Evolutionary conservation across 2,329 filamentous ascomycete species (phyloP).

Genomic region (Neurospora sp.): DNA sequence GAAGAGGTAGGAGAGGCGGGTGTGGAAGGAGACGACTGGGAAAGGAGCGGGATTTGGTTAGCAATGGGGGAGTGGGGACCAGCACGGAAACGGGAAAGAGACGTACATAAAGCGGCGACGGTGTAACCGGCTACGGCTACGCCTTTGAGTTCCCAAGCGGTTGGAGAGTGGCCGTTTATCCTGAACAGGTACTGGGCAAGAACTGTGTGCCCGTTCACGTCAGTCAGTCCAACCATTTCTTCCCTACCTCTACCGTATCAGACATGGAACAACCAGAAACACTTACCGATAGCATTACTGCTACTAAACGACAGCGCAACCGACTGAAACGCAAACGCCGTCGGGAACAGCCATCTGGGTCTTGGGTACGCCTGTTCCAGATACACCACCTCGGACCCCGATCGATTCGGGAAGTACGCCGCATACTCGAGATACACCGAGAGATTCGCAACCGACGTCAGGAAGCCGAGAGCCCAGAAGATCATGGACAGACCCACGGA

Average conservation of each 20-base stretch:
- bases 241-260: not conserved
- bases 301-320: conserved; percentile 56
- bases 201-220: conserved; percentile 27
- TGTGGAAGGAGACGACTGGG: conserved; percentile 34
- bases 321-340: conserved; percentile 52
- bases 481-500: conserved; percentile 53
- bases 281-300: conserved; percentile 47
- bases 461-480: conserved; percentile 53
- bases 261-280: not conserved
- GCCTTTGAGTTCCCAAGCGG: conserved; percentile 56
- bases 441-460: conserved; percentile 46
- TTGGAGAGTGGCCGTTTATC: conserved; percentile 38
- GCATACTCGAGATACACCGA: conserved; percentile 54
- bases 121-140: conserved; percentile 56
- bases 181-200: conserved; percentile 53
- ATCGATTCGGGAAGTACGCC: conserved; percentile 56
- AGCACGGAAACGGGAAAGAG: not conserved
- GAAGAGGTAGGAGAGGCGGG: conserved; percentile 44
- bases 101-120: conserved; percentile 40
- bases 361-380: conserved; percentile 58
- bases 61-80: not conserved
- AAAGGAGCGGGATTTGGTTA: not conserved
- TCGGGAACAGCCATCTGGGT: conserved; percentile 54
- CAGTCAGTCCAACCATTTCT: not conserved
- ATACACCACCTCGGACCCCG: conserved; percentile 56